Evolutionary conservation across 2,329 filamentous ascomycete genomes (phyloP), one percentile per base, ranked within the genome.

Genomic region (Cercospora berteroae): DNA sequence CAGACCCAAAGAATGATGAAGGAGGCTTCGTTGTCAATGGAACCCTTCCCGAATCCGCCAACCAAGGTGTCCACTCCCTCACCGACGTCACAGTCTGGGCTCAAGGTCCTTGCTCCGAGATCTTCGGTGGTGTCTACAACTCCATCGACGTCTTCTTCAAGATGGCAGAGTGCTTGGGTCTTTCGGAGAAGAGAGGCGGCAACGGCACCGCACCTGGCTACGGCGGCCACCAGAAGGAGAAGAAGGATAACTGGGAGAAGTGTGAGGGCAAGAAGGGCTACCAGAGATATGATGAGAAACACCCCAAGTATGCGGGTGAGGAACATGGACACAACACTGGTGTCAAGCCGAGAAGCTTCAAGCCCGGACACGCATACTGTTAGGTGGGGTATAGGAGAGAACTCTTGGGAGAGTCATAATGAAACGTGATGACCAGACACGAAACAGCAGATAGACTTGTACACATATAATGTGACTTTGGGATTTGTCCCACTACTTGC

Each of bases 1-100:
- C 84, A 75, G 91, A 92, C 78, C 86, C 89, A 13, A 81, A 85
- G 69, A 91, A 95, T 76, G 84, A 83, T 2, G 78, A 84, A 27
- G 84, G 83, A 60, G 92, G 92, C 4, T 89, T 93, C 78, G 75
- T 92, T 64, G 81, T 93, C 71, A 94, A 94, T 75, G 92, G 92
- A 60, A 94, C 90, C 0, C 79, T 95, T 18, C 86, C 89, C 0
- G 84, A 87, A 2, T 79, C 78, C 64, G 86, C 90, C 73, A 77
- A 83, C 48, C 86, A 90, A 80, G 92, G 90, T 60, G 90, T 93
- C 18, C 90, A 93, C 81, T 91, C 88, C 25, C 81, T 93, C 69
- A 93, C 90, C 1, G 90, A 93, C 73, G 90, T 93, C 33, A 88
- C 90, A 1, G 89, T 95, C 20, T 94, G 91, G 74, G 90, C 91